Evolutionary conservation across 2,329 filamentous ascomycete genomes (phyloP), one percentile per base, ranked within the genome.

Genomic region (Pseudogymnoascus sp.): DNA sequence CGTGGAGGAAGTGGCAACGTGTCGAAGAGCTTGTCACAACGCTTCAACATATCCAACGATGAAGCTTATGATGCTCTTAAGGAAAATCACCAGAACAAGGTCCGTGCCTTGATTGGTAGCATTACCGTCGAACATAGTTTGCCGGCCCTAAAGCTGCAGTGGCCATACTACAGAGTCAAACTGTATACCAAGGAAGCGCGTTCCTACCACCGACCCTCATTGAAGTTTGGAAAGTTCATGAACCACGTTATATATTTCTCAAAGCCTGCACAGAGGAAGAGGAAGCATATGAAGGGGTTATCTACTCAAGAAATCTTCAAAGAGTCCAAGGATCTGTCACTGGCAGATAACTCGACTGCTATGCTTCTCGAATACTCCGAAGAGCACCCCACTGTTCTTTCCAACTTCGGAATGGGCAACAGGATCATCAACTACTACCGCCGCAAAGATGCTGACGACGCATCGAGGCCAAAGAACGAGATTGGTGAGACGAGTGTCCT

Each of bases 361-460:
- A 82, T 97, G 4, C 82, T 99, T 12, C 88, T 97, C 35, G 94
- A 99, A 75, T 99, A 99, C 73, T 95, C 91, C 7, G 94, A 99
- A 75, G 92, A 97, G 70, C 88, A 91, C 66, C 94, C 94, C 0
- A 89, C 88, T 8, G 91, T 96, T 64, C 79, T 99, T 65, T 97
- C 93, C 45, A 97, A 96, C 72, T 96, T 97, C 70, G 94, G 93
- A 67, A 99, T 99, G 94, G 92, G 92, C 61, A 96, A 89, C 73
- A 89, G 92, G 61, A 83, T 99, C 63, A 91, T 97, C 78, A 97
- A 99, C 74, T 99, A 97, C 75, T 97, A 97, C 73, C 89, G 91
- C 39, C 86, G 92, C 64, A 91, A 91, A 70, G 89, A 91, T 72
- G 84, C 83, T 41, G 80, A 81, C 43, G 83, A 82, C 35, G 66